A percentile compares a stretch with the other conserved stretches of the same genome.
Conservation (phyloP, 768 basidiomycete species). For the Mycena epipterygia region DNA sequence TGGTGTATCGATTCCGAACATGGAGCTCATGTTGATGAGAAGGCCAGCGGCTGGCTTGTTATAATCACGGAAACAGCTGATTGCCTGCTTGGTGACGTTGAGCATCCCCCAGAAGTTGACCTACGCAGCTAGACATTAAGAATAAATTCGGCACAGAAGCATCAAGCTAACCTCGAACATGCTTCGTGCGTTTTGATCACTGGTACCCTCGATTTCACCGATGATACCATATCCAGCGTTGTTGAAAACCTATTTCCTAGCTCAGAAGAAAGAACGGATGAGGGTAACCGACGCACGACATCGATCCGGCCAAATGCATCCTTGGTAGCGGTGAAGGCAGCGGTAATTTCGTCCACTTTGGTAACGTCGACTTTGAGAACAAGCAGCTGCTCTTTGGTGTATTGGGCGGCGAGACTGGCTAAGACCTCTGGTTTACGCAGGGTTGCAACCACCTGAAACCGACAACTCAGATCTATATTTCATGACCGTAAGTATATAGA, state of each 20-base stretch:
- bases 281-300: constrained; percentile 40
- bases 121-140: not conserved
- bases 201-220: constrained; percentile 55
- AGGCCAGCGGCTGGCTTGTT: constrained; percentile 56
- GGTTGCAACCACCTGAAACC: not conserved
- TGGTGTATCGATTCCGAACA: constrained; percentile 41
- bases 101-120: constrained; percentile 53
- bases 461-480: not conserved
- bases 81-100: constrained; percentile 48
- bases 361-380: constrained; percentile 57
- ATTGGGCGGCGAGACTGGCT: constrained; percentile 51
- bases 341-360: constrained; percentile 43
- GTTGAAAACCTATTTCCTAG: constrained; percentile 47
- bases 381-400: constrained; percentile 50
- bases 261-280: not conserved
- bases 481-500: not conserved
- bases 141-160: too few species aligned
- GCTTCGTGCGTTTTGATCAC: constrained; percentile 47
- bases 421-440: constrained; percentile 36
- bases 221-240: constrained; percentile 54
- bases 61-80: constrained; percentile 53
- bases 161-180: constrained; percentile 54
- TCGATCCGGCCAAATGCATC: constrained; percentile 58
- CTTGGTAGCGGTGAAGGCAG: constrained; percentile 50
- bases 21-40: constrained; percentile 54